Conservation (phyloP, 1,284 basidiomycete genomes). For the Malassezia slooffiae region DNA sequence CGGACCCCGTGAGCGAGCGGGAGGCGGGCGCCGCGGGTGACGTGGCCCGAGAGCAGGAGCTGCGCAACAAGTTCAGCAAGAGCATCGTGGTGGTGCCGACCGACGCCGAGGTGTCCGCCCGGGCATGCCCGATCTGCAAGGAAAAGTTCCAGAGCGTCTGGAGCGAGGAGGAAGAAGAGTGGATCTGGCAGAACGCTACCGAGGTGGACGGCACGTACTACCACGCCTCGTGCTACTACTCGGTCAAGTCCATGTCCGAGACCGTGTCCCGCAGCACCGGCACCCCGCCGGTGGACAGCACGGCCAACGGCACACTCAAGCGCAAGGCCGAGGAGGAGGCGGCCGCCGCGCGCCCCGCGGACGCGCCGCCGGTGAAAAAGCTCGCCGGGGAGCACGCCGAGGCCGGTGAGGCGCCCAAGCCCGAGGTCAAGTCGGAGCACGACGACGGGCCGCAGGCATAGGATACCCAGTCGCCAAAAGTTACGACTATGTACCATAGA, state of each 20-base stretch:
- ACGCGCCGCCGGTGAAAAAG: neutral
- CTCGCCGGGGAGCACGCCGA: neutral
- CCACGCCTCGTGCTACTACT: constrained; percentile 42
- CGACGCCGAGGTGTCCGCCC: constrained; percentile 64
- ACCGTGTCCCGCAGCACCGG: constrained; percentile 11
- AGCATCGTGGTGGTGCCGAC: constrained; percentile 64
- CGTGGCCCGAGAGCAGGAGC: constrained; percentile 54
- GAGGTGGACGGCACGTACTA: constrained; percentile 57
- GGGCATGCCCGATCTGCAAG: constrained; percentile 93
- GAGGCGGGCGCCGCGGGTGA: constrained; percentile 47
- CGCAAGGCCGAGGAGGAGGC: neutral
- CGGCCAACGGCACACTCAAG: no score
- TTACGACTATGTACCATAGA: no score
- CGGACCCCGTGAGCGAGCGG: constrained; percentile 51
- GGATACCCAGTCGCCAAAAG: no score
- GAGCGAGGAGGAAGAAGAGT: constrained; percentile 91
- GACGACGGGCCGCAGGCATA: no score
- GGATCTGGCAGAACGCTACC: constrained; percentile 91
- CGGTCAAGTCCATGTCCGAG: constrained; percentile 38
- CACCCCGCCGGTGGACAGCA: no score
- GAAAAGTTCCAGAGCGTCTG: constrained; percentile 85
- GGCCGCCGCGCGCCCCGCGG: no score
- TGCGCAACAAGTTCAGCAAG: constrained; percentile 54
- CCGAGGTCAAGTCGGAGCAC: no score
- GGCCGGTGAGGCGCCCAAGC: no score